Base-by-base conservation (phyloP, 2,329 filamentous ascomycete species). In the Bipolaris cookei region DNA sequence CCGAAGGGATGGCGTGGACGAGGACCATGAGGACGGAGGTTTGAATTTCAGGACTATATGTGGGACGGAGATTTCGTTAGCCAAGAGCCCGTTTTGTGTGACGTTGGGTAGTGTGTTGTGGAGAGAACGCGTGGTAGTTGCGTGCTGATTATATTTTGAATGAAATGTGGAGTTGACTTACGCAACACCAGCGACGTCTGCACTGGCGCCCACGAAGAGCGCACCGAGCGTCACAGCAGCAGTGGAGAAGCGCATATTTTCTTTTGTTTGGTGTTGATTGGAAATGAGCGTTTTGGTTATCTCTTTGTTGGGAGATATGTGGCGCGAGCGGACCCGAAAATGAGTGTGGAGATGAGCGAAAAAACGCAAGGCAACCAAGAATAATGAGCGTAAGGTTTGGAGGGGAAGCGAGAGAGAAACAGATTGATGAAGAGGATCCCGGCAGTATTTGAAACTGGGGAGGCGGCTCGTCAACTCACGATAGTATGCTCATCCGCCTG, bases 1-100 rank as follows among this genome's bases (percentile, higher is more conserved):
- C 77, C 25, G 73, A 60, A 16, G 80, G 80, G 47, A 82, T 73
- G 41, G 78, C 80, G 18, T 78, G 80, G 61, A 75, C 68, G 51
- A 82, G 77, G 53, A 79, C 77, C 49, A 71, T 62, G 65, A 78
- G 65, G 64, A 80, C 73, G 43, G 78, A 80, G 45, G 68, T 54
- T 28, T 75, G 76, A 54, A 69, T 57, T 16, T 61, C 55, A 50
- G 63, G 57, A 34, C 67, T 70, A 43, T 23, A 38, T 46, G n/a
- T 20, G 44, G 43, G 50, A n/a, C n/a, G 25, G 39, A 35, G 10
- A 32, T 18, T 41, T 43, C 51, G 57, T 68, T 61, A 64, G 61
- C 55, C 21, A 18, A 51, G 32, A 25, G 34, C n/a, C 16, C 21
- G 2, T 5, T 11, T 6, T 16, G 13, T 11, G 18, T 20, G 41